A percentile compares a stretch with the other conserved stretches of the same genome.
Evolutionary conservation across 768 basidiomycete species (phyloP).

Genomic region (Tulasnella sp.): DNA sequence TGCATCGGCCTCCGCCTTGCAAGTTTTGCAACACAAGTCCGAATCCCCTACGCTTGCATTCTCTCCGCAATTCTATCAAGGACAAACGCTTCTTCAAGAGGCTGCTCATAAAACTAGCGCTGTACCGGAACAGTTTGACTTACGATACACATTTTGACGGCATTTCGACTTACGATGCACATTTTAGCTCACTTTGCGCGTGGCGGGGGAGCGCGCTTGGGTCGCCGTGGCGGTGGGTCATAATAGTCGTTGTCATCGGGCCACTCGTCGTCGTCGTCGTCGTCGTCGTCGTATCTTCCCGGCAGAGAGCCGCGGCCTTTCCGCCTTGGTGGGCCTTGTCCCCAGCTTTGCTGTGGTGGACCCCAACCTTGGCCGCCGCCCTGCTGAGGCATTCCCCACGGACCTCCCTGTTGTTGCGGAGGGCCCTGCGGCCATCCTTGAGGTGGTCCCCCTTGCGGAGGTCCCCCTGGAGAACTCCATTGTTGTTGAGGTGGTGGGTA

Average conservation of each 20-base stretch:
- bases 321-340: neutral
- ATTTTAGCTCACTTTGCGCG: no score
- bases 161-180: neutral
- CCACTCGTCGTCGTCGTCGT: neutral
- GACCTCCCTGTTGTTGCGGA: neutral
- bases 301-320: neutral
- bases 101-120: neutral
- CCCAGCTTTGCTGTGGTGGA: neutral
- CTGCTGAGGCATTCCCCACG: neutral
- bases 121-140: neutral
- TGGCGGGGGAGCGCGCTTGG: neutral
- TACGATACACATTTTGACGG: neutral
- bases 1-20: neutral
- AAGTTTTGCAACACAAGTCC: neutral
- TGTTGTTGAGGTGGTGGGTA: neutral
- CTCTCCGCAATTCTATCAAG: neutral
- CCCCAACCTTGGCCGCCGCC: neutral
- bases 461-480: neutral
- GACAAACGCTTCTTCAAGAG: neutral
- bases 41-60: neutral
- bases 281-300: neutral
- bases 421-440: neutral
- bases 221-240: neutral
- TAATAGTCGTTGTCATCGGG: neutral
- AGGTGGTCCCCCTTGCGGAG: neutral